Conservation (phyloP, 169 alveolate genomes). For the Eimeria tenella region DNA sequence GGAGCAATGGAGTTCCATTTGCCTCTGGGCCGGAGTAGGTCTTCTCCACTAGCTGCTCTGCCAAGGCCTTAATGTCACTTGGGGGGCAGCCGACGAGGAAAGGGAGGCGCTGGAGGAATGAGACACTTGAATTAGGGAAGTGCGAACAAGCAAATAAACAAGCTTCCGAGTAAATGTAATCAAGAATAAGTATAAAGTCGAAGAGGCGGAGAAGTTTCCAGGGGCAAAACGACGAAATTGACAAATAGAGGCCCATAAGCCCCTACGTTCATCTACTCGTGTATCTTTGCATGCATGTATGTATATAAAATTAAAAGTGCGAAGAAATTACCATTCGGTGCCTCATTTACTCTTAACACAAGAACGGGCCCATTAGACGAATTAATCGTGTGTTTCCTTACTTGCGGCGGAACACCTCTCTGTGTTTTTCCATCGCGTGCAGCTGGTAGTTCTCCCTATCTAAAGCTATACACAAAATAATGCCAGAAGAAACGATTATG, state of each 20-base stretch:
- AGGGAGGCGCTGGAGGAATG: slow-evolving; percentile 41
- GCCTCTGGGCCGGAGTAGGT: slow-evolving; percentile 40
- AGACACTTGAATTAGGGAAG: not conserved
- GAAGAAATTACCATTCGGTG: no score
- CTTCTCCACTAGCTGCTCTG: slow-evolving; percentile 40
- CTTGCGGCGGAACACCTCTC: slow-evolving; percentile 25
- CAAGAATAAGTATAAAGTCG: not conserved
- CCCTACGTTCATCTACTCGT: no score
- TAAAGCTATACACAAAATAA: not conserved
- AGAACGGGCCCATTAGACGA: no score
- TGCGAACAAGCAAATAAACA: not conserved
- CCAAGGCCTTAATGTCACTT: slow-evolving; percentile 54
- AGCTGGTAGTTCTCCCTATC: slow-evolving; percentile 41
- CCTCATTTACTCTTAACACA: no score
- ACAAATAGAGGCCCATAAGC: no score
- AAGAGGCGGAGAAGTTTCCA: not conserved
- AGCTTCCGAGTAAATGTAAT: not conserved
- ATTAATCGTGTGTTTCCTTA: not conserved
- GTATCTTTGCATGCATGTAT: not conserved
- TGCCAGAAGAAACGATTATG: not conserved
- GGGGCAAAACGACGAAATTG: no score
- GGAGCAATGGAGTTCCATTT: not conserved
- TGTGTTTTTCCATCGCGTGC: slow-evolving; percentile 49
- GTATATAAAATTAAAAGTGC: not conserved
- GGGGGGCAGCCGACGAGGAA: slow-evolving; percentile 59